Percentiles rank a stretch among this genome's conserved stretches.
Evolutionary conservation across 2,329 filamentous ascomycete species (phyloP).

Genomic region (Fusarium sp.): DNA sequence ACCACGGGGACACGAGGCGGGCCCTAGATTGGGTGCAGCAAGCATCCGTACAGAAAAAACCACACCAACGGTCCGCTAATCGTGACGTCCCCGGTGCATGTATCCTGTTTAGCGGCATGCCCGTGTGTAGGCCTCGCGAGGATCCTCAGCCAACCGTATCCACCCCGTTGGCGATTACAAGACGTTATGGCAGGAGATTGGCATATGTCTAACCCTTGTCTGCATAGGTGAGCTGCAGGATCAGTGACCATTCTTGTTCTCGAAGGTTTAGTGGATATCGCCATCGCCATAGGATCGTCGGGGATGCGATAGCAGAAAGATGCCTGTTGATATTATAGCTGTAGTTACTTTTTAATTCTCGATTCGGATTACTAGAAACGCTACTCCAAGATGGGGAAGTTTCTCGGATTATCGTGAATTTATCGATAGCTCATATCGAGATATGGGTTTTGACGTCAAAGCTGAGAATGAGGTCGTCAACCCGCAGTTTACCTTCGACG

Average conservation of each 20-base stretch:
- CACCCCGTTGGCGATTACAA: slow-evolving; percentile 15
- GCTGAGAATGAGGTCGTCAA: rapidly evolving
- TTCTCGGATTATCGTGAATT: rapidly evolving
- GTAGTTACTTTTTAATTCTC: not conserved
- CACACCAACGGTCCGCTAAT: slow-evolving; percentile 8
- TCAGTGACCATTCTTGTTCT: not conserved
- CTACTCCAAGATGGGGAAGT: not conserved
- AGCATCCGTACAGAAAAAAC: not conserved
- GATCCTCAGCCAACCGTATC: slow-evolving; percentile 16
- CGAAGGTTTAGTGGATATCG: not conserved
- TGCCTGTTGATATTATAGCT: not conserved
- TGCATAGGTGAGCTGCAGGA: not conserved
- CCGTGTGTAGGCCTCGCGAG: not conserved
- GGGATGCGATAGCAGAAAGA: not conserved
- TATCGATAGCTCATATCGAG: rapidly evolving
- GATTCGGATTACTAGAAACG: rapidly evolving
- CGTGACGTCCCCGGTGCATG: slow-evolving; percentile 16
- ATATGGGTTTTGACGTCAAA: not conserved
- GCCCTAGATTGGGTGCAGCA: slow-evolving; percentile 20
- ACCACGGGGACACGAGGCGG: slow-evolving; percentile 22
- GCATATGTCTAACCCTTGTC: not conserved
- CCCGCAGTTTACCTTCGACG: rapidly evolving
- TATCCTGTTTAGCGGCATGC: slow-evolving; percentile 4
- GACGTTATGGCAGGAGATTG: not conserved
- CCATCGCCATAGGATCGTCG: not conserved